Base-by-base conservation (phyloP, 352 stramenopile genomes). In the Phytophthora colocasiae region DNA sequence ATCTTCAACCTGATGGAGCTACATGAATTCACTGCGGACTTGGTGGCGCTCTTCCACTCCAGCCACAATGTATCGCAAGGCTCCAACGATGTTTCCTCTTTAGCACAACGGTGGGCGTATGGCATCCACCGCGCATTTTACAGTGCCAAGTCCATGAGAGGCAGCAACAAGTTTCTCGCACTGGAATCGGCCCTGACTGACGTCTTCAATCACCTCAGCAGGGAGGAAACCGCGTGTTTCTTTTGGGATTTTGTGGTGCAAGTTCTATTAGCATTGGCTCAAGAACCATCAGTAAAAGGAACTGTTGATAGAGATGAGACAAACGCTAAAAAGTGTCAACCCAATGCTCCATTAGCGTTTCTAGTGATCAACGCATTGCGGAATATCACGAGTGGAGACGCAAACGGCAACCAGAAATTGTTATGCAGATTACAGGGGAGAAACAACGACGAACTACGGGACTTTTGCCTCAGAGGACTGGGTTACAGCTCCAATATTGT, bases 91-190 rank as follows among this genome's bases (percentile, higher is more conserved):
- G 22, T 31, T 22, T 22, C 32, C 1, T 12, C 22, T 27, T 15
- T 14, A 14, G 40, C 44, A 27, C 48, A 58, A 29, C 56, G 68
- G 19, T 83, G 75, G 75, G 46, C 53, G 2, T 26, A 46, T 14
- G 36, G 45, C n/a, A 60, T 83, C 9, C 71, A 83, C 61, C 15
- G 8, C 0, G 58, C 65, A 2, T 83, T 83, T 29, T 83, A 83
- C 65, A 32, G 53, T 5, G 43, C 53, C 26, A 48, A 43, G 29
- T 56, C 59, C 10, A 19, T 51, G 24, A 65, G 65, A 9, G 56
- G 62, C 29, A 52, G 64, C 57, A 87, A 75, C 76, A 91, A 82
- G 60, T 89, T 89, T 57, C 53, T 83, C 11, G 69, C 78, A 31
- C 51, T 89, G 27, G 80, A 91, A 48, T 58, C 54, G 9, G 58